Percentiles rank a stretch among this genome's conserved stretches.
Evolutionary conservation across 441 rosid species (phyloP).

Genomic region (Erodium moschatum): DNA sequence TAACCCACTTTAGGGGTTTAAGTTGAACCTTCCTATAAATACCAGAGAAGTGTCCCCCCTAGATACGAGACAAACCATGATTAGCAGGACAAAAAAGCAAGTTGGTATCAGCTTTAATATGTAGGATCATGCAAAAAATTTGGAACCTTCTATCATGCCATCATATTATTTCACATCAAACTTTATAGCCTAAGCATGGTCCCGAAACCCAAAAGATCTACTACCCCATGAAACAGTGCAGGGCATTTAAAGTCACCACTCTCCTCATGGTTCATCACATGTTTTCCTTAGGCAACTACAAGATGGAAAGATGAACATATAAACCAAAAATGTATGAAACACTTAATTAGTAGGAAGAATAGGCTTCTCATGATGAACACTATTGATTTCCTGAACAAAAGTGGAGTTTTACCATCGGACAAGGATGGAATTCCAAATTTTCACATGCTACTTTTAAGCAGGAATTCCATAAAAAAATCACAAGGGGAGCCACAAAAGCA

Average conservation of each 20-base stretch:
- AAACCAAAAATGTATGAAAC: neutral
- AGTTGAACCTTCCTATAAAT: conserved; percentile 98
- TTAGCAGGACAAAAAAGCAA: conserved; percentile 4
- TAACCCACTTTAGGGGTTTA: conserved; percentile 94
- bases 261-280: neutral
- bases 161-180: neutral
- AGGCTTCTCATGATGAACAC: neutral
- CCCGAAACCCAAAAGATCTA: neutral
- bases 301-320: too few species aligned
- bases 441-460: neutral
- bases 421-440: neutral
- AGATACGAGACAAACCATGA: conserved; percentile 24
- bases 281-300: too few species aligned
- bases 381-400: neutral
- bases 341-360: neutral
- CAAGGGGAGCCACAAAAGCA: neutral
- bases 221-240: neutral
- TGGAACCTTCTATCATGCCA: neutral
- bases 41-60: conserved; percentile 99
- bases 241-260: neutral
- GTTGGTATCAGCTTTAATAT: neutral
- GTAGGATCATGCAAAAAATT: neutral
- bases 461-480: neutral
- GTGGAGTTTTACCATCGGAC: conserved; percentile 1
- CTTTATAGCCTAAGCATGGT: neutral